Conservation (phyloP, 768 basidiomycete species). For the Austroboletus festivus region DNA sequence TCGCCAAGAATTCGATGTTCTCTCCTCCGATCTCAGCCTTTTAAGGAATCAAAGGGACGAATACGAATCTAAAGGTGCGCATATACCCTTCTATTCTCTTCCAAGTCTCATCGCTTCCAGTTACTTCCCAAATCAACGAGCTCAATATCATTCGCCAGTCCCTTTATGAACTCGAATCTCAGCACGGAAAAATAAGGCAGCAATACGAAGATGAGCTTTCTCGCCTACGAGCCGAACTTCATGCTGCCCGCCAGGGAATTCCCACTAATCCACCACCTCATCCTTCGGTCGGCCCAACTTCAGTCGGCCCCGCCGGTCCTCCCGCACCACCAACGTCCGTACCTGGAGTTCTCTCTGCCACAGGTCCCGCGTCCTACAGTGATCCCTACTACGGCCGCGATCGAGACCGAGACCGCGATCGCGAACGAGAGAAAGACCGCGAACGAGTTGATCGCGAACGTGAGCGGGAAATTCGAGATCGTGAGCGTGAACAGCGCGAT, state of each 20-base stretch:
- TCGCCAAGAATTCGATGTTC: constrained; percentile 77
- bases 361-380: constrained; percentile 32
- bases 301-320: constrained; percentile 33
- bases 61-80: constrained; percentile 77
- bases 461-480: constrained; percentile 36
- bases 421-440: constrained; percentile 42
- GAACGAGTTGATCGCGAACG: constrained; percentile 38
- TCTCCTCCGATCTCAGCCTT: constrained; percentile 63
- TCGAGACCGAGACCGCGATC: constrained; percentile 37
- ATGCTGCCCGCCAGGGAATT: constrained; percentile 44
- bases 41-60: constrained; percentile 83
- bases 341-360: constrained; percentile 28
- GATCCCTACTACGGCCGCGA: constrained; percentile 40
- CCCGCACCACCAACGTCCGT: constrained; percentile 31
- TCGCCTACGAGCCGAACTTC: constrained; percentile 66
- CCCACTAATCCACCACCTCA: constrained; percentile 37
- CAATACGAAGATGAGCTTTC: constrained; percentile 85
- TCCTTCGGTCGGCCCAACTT: constrained; percentile 32
- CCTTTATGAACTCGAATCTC: constrained; percentile 87
- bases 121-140: constrained; percentile 82
- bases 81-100: background rate
- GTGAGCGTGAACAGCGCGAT: constrained; percentile 38
- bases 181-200: constrained; percentile 81
- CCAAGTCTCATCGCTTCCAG: constrained; percentile 37
- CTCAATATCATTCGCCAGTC: constrained; percentile 86